Evolutionary conservation across 495 filamentous ascomycete species (phyloP), one percentile per base, ranked within the genome.

Genomic region (Neurospora intermedia): DNA sequence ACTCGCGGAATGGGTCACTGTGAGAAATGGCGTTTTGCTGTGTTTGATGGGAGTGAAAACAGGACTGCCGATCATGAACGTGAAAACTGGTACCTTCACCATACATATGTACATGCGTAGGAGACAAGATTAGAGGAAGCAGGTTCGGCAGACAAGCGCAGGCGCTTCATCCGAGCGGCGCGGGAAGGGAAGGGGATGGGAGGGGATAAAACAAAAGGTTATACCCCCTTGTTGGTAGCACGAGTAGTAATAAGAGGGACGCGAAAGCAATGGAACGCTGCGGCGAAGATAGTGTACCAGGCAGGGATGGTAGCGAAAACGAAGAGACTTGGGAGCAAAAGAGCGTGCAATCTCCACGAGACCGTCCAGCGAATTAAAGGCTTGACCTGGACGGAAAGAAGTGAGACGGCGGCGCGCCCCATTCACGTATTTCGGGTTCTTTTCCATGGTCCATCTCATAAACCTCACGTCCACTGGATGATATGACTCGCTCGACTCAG

Each of bases 261-360:
- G 54, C 54, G 54, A 62, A 40, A 35, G 38, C 72, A 69, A 73
- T 66, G 62, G 69, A 66, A 71, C 69, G 20, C 54, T 62, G 23
- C 54, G 54, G 40, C 66, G 10, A 71, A 66, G 48, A 38, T 54
- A 71, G 40, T n/a, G 70, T 54, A 18, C 27, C 15, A 71, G 16
- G 31, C 40, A 71, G 31, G 69, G 43, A n/a, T 27, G 27, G 54
- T 48, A 69, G 82, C 86, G 8, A 78, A 82, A 35, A 80, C 86
- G 75, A 87, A 83, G 23, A 87, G 87, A 78, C 40, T 41, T 11
- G 40, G 83, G 31, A 62, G 23, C 31, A 23, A 59, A 6, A 62
- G 54, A 62, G 54, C 23, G 13, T 62, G 54, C 54, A 62, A 62
- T 62, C 54, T 62, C 23, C 54, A 62, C 16, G 54, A 62, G 54